Evolutionary conservation across 352 stramenopile genomes (phyloP).

Genomic region (Phytopythium ostracodes): DNA sequence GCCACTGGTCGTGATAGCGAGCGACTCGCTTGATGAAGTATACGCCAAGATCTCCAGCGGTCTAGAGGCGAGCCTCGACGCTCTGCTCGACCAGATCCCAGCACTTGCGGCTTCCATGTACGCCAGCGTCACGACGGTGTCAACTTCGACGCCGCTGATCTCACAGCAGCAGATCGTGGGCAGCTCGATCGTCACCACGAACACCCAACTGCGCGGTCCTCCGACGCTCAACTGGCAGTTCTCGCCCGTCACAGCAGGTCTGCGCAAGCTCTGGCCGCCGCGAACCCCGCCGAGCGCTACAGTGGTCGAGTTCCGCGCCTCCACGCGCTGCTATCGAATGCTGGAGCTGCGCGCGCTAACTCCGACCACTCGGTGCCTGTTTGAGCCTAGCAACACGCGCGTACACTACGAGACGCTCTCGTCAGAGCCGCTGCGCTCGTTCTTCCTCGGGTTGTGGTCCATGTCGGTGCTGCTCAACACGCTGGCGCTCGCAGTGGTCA

Average conservation of each 20-base stretch:
- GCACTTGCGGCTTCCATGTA: conserved; percentile 13
- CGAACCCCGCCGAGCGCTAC: conserved; percentile 24
- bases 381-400: conserved; percentile 20
- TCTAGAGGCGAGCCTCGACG: conserved; percentile 16
- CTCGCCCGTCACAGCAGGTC: conserved; percentile 23
- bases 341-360: conserved; percentile 30
- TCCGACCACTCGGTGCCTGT: conserved; percentile 27
- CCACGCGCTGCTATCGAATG: conserved; percentile 36
- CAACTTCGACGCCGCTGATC: background rate
- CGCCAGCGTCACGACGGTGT: conserved; percentile 9
- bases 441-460: conserved; percentile 38
- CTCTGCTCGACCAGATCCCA: conserved; percentile 25
- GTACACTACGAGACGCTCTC: conserved; percentile 6
- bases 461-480: conserved; percentile 45
- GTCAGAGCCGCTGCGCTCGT: conserved; percentile 32
- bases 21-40: conserved; percentile 25
- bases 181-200: conserved; percentile 17
- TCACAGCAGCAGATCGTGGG: conserved; percentile 20
- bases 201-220: conserved; percentile 21
- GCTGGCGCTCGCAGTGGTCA: conserved; percentile 30
- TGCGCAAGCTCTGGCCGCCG: conserved; percentile 40
- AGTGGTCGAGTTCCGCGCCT: conserved; percentile 16
- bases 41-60: conserved; percentile 35
- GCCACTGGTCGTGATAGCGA: background rate
- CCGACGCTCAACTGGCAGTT: conserved; percentile 19